Conservation (phyloP, 495 filamentous ascomycete genomes). For the Haplographium delicatum region DNA sequence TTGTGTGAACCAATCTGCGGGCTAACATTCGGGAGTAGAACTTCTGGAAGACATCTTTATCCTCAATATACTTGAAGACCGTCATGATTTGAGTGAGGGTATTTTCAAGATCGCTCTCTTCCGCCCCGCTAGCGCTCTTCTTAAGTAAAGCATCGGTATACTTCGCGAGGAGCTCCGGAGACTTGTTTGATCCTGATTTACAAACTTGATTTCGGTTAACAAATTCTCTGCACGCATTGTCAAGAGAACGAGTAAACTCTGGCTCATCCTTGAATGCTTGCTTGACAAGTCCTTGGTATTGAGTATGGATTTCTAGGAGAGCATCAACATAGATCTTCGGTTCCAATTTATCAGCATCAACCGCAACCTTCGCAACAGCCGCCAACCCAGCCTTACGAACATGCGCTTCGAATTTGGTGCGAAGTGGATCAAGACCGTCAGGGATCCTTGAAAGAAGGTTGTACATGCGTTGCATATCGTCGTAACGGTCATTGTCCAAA, state of each 20-base stretch:
- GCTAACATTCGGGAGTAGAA: conserved; percentile 98
- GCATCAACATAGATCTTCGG: conserved; percentile 96
- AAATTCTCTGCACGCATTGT: conserved; percentile 96
- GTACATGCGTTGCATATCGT: conserved; percentile 96
- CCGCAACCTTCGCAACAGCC: conserved; percentile 86
- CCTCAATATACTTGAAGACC: conserved; percentile 99
- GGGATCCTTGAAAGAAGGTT: conserved; percentile 83
- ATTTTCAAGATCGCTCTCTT: conserved; percentile 89
- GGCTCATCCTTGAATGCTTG: conserved; percentile 91
- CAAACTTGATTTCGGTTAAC: conserved; percentile 96
- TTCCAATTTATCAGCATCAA: conserved; percentile 85
- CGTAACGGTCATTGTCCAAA: conserved; percentile 90
- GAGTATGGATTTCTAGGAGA: conserved; percentile 85
- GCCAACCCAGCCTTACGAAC: conserved; percentile 82
- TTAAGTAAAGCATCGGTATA: conserved; percentile 93
- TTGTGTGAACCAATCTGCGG: conserved; percentile 88
- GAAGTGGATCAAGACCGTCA: conserved; percentile 86
- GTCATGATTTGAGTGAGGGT: conserved; percentile 97
- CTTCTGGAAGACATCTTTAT: conserved; percentile 99
- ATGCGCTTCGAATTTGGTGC: conserved; percentile 84
- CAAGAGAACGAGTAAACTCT: conserved; percentile 92
- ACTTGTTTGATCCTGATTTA: conserved; percentile 84
- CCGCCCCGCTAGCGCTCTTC: conserved; percentile 84
- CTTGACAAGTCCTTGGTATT: conserved; percentile 88
- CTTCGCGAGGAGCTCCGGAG: conserved; percentile 89